These are phyloP conservation scores for Colletotrichum shisoi DNA, from an alignment of 2,329 filamentous ascomycete species.

Conservation along the genomic window DNA sequence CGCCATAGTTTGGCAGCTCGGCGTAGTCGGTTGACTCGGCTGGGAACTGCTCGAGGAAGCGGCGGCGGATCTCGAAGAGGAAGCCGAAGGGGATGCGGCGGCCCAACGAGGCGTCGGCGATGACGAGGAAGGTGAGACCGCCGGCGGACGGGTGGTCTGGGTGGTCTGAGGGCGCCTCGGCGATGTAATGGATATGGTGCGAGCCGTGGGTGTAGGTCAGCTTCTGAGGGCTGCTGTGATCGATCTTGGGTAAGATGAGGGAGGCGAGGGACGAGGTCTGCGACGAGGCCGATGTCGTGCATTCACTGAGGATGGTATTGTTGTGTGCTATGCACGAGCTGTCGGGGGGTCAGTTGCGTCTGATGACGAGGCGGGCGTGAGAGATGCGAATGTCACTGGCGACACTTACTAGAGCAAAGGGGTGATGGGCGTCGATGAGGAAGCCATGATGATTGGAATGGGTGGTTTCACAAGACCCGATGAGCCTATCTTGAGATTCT, in stretches of 20 bases:
- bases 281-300: conserved; percentile 83
- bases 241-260: conserved; percentile 93
- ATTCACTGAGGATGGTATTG: conserved; percentile 90
- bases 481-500: conserved; percentile 23
- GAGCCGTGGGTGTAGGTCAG: conserved; percentile 92
- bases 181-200: conserved; percentile 95
- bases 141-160: conserved; percentile 69
- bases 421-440: conserved; percentile 71
- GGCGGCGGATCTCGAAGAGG: conserved; percentile 87
- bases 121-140: conserved; percentile 89
- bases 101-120: conserved; percentile 81
- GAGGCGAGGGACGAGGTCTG: conserved; percentile 88
- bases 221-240: conserved; percentile 80
- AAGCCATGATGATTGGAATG: conserved; percentile 65
- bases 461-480: conserved; percentile 13
- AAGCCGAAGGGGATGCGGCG: conserved; percentile 92
- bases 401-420: conserved; percentile 75
- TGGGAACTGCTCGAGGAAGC: conserved; percentile 78
- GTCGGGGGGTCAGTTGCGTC: conserved; percentile 37
- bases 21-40: conserved; percentile 73
- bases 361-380: conserved; percentile 8
- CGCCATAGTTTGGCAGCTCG: conserved; percentile 86
- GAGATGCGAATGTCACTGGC: conserved; percentile 13
- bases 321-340: conserved; percentile 95
- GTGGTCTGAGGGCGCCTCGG: conserved; percentile 77